Percentiles rank a stretch among this genome's conserved stretches.
Evolutionary conservation across 352 stramenopile genomes (phyloP).

Genomic region (Phytophthora capsici): DNA sequence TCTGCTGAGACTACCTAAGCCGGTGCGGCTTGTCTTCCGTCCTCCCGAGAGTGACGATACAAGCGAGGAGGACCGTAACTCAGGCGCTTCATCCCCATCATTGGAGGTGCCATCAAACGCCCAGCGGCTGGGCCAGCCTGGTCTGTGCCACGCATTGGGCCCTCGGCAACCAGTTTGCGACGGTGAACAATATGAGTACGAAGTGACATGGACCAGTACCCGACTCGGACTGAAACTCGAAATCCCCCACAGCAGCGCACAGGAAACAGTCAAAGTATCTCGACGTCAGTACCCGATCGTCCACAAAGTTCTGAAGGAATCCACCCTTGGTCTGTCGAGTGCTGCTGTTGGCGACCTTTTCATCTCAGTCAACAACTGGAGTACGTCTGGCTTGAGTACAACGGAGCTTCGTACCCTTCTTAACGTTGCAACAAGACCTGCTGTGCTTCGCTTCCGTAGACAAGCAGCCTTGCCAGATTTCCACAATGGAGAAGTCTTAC

Average conservation of each 20-base stretch:
- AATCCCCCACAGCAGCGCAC: conserved; percentile 14
- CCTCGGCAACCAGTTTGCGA: conserved; percentile 2
- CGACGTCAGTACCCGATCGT: conserved; percentile 33
- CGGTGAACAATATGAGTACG: conserved; percentile 33
- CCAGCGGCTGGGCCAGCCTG: too few species aligned
- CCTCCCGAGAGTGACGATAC: conserved; percentile 17
- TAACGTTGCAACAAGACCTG: conserved; percentile 38
- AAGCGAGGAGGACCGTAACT: conserved; percentile 25
- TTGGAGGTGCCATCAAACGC: conserved; percentile 1
- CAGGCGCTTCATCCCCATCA: neutral
- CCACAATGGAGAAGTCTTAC: conserved; percentile 14
- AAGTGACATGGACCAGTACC: conserved; percentile 31
- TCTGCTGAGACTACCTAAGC: conserved; percentile 49
- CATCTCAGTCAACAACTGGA: conserved; percentile 44
- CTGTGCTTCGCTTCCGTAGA: conserved; percentile 44
- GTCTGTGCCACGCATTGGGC: too few species aligned
- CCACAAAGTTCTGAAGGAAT: conserved; percentile 40
- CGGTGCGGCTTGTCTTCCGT: conserved; percentile 58
- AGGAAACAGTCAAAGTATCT: neutral
- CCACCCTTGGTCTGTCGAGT: conserved; percentile 36
- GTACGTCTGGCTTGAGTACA: conserved; percentile 31
- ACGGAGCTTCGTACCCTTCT: conserved; percentile 42
- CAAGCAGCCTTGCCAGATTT: conserved; percentile 16
- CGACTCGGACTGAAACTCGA: conserved; percentile 41
- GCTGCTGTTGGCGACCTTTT: conserved; percentile 47